phyloP scores from a whole-genome alignment of 805 yeast species.

The Teunomyces panamensis region DNA sequence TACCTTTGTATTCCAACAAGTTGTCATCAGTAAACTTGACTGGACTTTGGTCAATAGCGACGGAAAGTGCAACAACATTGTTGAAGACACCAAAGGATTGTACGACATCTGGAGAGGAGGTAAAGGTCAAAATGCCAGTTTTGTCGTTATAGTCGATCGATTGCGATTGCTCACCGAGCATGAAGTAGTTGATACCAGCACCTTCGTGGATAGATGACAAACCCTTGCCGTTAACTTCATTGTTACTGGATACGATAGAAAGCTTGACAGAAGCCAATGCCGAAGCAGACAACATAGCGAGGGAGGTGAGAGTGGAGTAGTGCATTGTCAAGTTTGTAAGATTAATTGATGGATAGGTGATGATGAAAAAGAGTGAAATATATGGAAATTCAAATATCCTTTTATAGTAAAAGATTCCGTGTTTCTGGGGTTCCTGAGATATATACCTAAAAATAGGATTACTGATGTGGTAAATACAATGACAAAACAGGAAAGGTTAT shows the following conservation, averaged over 20 bases:
- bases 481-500: not conserved
- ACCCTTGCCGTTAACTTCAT: slow-evolving; percentile 5
- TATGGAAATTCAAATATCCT: not conserved
- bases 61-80: slow-evolving; percentile 10
- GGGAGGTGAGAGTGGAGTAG: slow-evolving; percentile 4
- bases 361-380: not conserved
- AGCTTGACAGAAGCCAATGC: slow-evolving; percentile 7
- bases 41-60: slow-evolving; percentile 7
- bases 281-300: slow-evolving; percentile 7
- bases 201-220: slow-evolving; percentile 34
- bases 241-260: slow-evolving; percentile 1
- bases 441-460: not conserved
- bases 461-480: not conserved
- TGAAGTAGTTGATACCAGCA: slow-evolving; percentile 43
- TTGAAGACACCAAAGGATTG: slow-evolving; percentile 2
- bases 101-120: not conserved
- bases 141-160: slow-evolving; percentile 18
- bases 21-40: slow-evolving; percentile 16
- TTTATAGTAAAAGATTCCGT: not conserved
- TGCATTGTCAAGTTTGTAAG: slow-evolving; percentile 5
- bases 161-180: slow-evolving; percentile 22
- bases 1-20: slow-evolving; percentile 25
- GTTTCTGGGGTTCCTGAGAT: too few relatives aligned
- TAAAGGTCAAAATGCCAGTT: not conserved
- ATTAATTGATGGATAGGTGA: not conserved